A percentile compares a stretch with the other conserved stretches of the same genome.
phyloP scores from a whole-genome alignment of 2,329 filamentous ascomycete species.

The Pseudovirgaria hyperparasitica region DNA sequence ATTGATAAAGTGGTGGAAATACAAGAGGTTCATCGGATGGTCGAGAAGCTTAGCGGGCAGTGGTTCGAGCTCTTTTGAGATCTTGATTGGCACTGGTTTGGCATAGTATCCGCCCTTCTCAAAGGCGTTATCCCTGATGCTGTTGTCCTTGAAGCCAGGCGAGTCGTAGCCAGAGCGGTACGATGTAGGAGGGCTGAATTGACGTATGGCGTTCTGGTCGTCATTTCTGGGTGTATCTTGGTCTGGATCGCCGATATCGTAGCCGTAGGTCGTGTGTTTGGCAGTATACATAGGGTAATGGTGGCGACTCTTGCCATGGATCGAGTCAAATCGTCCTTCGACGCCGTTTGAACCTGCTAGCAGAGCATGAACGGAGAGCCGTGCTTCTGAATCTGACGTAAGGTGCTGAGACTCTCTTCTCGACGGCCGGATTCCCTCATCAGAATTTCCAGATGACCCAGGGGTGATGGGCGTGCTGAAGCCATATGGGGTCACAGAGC shows the following conservation, averaged over 20 bases:
- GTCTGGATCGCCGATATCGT: slow-evolving; percentile 59
- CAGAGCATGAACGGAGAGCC: slow-evolving; percentile 54
- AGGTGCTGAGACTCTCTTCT: slow-evolving; percentile 11
- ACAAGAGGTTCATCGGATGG: slow-evolving; percentile 71
- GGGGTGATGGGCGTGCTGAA: slow-evolving; percentile 32
- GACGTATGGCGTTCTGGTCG: slow-evolving; percentile 51
- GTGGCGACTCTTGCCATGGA: slow-evolving; percentile 3
- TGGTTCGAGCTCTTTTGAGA: slow-evolving; percentile 43
- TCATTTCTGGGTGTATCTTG: slow-evolving; percentile 59
- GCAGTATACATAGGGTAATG: slow-evolving; percentile 8
- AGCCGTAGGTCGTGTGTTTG: slow-evolving; percentile 47
- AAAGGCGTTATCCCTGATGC: slow-evolving; percentile 42
- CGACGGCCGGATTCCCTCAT: slow-evolving; percentile 15
- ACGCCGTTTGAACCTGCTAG: slow-evolving; percentile 27
- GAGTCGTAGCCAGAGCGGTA: slow-evolving; percentile 16
- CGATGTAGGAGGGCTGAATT: slow-evolving; percentile 20
- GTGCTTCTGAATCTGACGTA: slow-evolving; percentile 15
- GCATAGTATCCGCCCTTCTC: slow-evolving; percentile 56
- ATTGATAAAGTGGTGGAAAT: slow-evolving; percentile 63
- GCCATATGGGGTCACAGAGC: too few relatives aligned
- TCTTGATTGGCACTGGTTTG: slow-evolving; percentile 52
- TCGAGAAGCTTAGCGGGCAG: slow-evolving; percentile 46
- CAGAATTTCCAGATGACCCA: slow-evolving; percentile 24
- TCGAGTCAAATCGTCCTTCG: too few relatives aligned
- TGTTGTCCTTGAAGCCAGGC: slow-evolving; percentile 23